A percentile compares a stretch with the other conserved stretches of the same genome.
These are phyloP conservation scores for Neofusicoccum parvum DNA, from an alignment of 2,329 filamentous ascomycete genomes.

Conservation along the genomic window DNA sequence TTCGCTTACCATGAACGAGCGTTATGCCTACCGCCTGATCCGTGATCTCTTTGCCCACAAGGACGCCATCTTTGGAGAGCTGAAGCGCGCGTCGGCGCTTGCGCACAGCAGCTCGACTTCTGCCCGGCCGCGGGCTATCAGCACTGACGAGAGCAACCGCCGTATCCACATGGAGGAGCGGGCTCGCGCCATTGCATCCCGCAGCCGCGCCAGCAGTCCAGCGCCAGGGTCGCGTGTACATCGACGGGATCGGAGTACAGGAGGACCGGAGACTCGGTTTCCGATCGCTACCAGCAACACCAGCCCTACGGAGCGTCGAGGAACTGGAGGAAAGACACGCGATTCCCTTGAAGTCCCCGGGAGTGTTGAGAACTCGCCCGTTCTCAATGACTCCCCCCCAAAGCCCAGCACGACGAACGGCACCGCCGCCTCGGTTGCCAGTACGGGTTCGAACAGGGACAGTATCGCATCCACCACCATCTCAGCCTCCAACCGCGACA, in stretches of 20 bases:
- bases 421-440: conserved; percentile 31
- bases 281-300: conserved; percentile 67
- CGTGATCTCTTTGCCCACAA: conserved; percentile 93
- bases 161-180: conserved; percentile 93
- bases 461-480: conserved; percentile 21
- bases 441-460: conserved; percentile 23
- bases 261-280: conserved; percentile 70
- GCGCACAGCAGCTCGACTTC: conserved; percentile 64
- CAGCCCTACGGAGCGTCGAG: conserved; percentile 58
- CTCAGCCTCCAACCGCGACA: conserved; percentile 23
- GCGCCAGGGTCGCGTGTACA: conserved; percentile 55
- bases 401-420: conserved; percentile 33
- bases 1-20: conserved; percentile 92
- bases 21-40: conserved; percentile 85
- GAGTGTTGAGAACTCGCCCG: conserved; percentile 50
- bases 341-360: conserved; percentile 82
- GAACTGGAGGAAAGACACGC: conserved; percentile 56
- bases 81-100: conserved; percentile 83
- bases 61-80: conserved; percentile 89
- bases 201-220: conserved; percentile 75
- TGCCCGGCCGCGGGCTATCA: conserved; percentile 79
- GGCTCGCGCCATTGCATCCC: conserved; percentile 72
- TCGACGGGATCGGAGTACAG: conserved; percentile 75
- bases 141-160: conserved; percentile 93
- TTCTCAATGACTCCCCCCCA: conserved; percentile 28